phyloP scores from a whole-genome alignment of 2,329 filamentous ascomycete species.

The Coniochaeta sp. region DNA sequence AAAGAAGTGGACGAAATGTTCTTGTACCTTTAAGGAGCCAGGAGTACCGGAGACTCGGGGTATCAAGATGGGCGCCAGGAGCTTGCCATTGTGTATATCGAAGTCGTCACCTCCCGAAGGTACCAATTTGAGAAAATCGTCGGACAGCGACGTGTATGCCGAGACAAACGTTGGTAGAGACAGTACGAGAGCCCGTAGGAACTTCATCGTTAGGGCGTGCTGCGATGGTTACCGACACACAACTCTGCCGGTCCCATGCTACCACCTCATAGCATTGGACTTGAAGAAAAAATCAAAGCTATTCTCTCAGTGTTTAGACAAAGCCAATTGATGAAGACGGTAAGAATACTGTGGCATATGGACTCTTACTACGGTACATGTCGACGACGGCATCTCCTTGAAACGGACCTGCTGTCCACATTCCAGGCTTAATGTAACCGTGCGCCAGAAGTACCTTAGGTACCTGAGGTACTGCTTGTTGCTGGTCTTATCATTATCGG shows the following conservation, averaged over 20 bases:
- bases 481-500: neutral
- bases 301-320: neutral
- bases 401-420: neutral
- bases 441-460: neutral
- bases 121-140: conserved; percentile 64
- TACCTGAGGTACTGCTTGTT: no score
- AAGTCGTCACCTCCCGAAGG: conserved; percentile 58
- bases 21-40: conserved; percentile 63
- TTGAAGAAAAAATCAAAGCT: neutral
- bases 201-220: neutral
- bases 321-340: neutral
- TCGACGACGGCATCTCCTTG: neutral
- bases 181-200: neutral
- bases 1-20: conserved; percentile 84
- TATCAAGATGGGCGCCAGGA: conserved; percentile 80
- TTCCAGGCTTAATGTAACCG: neutral
- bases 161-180: neutral
- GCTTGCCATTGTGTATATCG: conserved; percentile 52
- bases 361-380: neutral
- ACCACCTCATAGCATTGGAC: neutral
- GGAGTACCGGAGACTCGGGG: conserved; percentile 83
- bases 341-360: neutral
- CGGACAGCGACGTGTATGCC: conserved; percentile 54
- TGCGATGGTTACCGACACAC: neutral
- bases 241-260: neutral